Percentiles rank a stretch among this genome's conserved stretches.
phyloP scores from a whole-genome alignment of 371 early-diverging fungal species.

The Lichtheimia ramosa region DNA sequence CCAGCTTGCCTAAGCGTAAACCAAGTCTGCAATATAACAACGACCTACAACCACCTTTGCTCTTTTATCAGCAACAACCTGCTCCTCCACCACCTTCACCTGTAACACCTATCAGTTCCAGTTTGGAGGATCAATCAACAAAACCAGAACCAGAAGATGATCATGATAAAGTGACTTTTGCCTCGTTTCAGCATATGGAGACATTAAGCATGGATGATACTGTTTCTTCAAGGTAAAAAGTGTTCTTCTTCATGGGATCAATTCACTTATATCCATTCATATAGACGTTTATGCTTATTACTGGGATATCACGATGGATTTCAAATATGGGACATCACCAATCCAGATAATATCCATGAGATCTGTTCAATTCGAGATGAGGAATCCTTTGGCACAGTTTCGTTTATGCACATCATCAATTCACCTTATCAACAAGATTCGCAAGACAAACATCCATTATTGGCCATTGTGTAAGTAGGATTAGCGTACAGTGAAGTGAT shows the following conservation, averaged over 20 bases:
- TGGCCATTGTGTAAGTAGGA: slow-evolving; percentile 52
- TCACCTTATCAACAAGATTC: slow-evolving; percentile 1
- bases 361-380: slow-evolving; percentile 63
- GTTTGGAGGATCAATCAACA: slow-evolving; percentile 5
- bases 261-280: slow-evolving; percentile 1
- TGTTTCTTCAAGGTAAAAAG: background rate
- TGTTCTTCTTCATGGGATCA: too few species aligned
- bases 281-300: slow-evolving; percentile 58
- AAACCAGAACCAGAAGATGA: slow-evolving; percentile 24
- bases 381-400: slow-evolving; percentile 45
- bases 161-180: slow-evolving; percentile 31
- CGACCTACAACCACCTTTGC: slow-evolving; percentile 23
- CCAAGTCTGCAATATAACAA: slow-evolving; percentile 35
- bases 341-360: slow-evolving; percentile 72
- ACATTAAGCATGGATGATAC: background rate
- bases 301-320: slow-evolving; percentile 81
- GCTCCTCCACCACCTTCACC: slow-evolving; percentile 9
- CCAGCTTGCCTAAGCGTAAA: slow-evolving; percentile 43
- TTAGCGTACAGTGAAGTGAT: background rate
- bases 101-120: slow-evolving; percentile 10
- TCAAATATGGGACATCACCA: slow-evolving; percentile 79
- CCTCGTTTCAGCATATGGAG: slow-evolving; percentile 31
- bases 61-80: slow-evolving; percentile 29
- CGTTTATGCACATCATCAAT: slow-evolving; percentile 41
- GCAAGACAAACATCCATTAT: slow-evolving; percentile 22